These are phyloP conservation scores for Eimeria maxima DNA, from an alignment of 169 alveolate species.

Conservation along the genomic window DNA sequence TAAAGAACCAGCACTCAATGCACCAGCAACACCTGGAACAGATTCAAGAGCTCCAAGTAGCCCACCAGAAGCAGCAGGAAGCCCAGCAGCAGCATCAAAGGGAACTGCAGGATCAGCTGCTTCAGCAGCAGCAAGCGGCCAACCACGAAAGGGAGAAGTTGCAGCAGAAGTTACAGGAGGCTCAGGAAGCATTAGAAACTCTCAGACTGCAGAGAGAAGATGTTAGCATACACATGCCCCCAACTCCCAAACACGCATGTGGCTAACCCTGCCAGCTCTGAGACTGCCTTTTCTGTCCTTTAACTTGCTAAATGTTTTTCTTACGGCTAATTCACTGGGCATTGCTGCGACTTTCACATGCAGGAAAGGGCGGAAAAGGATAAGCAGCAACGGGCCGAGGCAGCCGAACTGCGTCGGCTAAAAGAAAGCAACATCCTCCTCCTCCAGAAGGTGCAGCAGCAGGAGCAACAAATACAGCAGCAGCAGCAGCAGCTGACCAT, in stretches of 20 bases:
- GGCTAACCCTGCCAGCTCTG: background rate
- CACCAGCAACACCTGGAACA: constrained; percentile 22
- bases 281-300: background rate
- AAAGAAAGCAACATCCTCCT: constrained; percentile 26
- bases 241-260: background rate
- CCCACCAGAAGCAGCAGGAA: constrained; percentile 25
- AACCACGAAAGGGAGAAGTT: background rate
- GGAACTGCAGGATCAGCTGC: constrained; percentile 38
- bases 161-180: constrained; percentile 41
- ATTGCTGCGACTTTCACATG: background rate
- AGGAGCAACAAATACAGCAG: constrained; percentile 27
- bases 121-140: constrained; percentile 45
- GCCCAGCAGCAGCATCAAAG: constrained; percentile 35
- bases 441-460: constrained; percentile 41
- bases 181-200: constrained; percentile 36
- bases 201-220: constrained; percentile 48
- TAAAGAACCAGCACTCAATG: constrained; percentile 33
- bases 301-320: background rate
- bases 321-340: background rate
- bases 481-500: constrained; percentile 8
- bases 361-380: constrained; percentile 44
- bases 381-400: background rate
- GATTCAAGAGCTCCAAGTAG: constrained; percentile 12
- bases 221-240: background rate
- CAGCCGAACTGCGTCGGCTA: constrained; percentile 30